Conservation (phyloP, 2,329 filamentous ascomycete species). For the Hypoxylon sp. region DNA sequence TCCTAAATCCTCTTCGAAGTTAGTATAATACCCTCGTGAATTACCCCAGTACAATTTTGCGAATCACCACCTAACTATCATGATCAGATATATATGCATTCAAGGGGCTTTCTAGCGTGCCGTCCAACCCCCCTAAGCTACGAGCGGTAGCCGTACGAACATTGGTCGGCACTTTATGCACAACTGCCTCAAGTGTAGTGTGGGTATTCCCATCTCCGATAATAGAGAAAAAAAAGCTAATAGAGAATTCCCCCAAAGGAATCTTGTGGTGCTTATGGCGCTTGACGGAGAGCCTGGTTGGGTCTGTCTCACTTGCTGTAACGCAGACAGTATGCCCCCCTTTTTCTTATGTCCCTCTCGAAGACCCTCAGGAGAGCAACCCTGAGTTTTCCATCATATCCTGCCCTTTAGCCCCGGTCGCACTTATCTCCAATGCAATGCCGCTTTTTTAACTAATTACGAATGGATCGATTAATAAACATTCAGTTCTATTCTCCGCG, state of each 20-base stretch:
- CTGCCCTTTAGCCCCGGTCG: no score
- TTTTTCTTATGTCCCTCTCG: not conserved
- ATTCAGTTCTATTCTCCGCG: slow-evolving; percentile 64
- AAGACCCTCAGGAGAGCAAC: no score
- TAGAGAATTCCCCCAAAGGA: slow-evolving; percentile 50
- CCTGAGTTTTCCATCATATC: no score
- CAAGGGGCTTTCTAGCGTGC: slow-evolving; percentile 54
- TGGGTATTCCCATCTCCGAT: slow-evolving; percentile 47
- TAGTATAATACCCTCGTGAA: slow-evolving; percentile 34
- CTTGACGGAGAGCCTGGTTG: slow-evolving; percentile 69
- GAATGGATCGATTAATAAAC: no score
- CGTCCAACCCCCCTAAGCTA: slow-evolving; percentile 52
- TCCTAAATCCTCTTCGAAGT: slow-evolving; percentile 68
- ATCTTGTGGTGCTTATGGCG: slow-evolving; percentile 65
- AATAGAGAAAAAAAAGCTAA: not conserved
- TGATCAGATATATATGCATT: slow-evolving; percentile 62
- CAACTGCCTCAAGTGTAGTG: slow-evolving; percentile 66
- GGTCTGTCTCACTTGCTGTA: slow-evolving; percentile 73
- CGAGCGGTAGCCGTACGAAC: slow-evolving; percentile 64
- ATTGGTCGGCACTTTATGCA: slow-evolving; percentile 66
- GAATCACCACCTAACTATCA: not conserved
- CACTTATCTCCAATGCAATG: no score
- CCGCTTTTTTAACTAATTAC: no score
- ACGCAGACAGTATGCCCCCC: slow-evolving; percentile 62
- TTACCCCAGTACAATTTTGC: not conserved